Evolutionary conservation across 305 asterid species (phyloP).

Genomic region (Lippia alba): DNA sequence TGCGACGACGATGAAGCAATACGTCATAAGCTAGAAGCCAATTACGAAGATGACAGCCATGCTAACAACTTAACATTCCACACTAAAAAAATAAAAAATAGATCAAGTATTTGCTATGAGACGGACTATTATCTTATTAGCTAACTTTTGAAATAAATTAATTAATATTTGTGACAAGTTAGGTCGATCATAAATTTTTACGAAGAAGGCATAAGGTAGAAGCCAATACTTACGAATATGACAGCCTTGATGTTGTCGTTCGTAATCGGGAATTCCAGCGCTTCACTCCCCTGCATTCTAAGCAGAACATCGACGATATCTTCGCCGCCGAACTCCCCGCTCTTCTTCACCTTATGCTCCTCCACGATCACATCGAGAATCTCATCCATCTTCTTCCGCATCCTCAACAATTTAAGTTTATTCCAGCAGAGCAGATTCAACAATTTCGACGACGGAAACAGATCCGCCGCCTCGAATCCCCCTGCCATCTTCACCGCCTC

Average conservation of each 20-base stretch:
- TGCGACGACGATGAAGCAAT: too few relatives aligned
- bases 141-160: too few relatives aligned
- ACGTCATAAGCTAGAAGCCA: background rate
- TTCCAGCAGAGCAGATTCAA: slow-evolving; percentile 30
- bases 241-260: slow-evolving; percentile 31
- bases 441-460: slow-evolving; percentile 31
- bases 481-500: slow-evolving; percentile 19
- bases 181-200: too few relatives aligned
- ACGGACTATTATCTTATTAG: too few relatives aligned
- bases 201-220: background rate
- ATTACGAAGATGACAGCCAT: slow-evolving; percentile 31
- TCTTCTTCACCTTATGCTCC: slow-evolving; percentile 27
- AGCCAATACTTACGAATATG: slow-evolving; percentile 28
- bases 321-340: slow-evolving; percentile 33
- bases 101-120: too few relatives aligned
- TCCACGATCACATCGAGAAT: slow-evolving; percentile 32
- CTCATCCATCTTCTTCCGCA: slow-evolving; percentile 16
- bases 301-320: slow-evolving; percentile 34
- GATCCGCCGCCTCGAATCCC: slow-evolving; percentile 30
- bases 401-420: slow-evolving; percentile 18
- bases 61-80: too few relatives aligned
- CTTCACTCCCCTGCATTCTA: slow-evolving; percentile 19
- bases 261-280: slow-evolving; percentile 22
- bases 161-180: too few relatives aligned
- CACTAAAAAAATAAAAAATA: too few relatives aligned